Conservation (phyloP, 805 yeast species). For the Candida michaelii region DNA sequence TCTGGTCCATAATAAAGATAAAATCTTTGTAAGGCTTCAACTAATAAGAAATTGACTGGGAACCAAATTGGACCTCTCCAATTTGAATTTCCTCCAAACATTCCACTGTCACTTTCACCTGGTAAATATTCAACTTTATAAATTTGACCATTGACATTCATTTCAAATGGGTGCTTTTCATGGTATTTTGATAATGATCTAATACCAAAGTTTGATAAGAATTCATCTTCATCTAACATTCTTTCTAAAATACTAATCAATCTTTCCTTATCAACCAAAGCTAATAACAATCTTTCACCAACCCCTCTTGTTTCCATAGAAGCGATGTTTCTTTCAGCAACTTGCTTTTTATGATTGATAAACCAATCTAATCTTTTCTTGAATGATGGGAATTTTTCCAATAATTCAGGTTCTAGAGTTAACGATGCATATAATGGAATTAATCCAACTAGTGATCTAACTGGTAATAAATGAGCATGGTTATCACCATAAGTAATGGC, state of each 20-base stretch:
- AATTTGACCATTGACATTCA: conserved; percentile 76
- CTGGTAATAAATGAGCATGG: conserved; percentile 68
- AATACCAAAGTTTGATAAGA: conserved; percentile 80
- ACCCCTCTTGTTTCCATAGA: conserved; percentile 78
- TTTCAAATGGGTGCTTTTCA: conserved; percentile 77
- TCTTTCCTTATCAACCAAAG: conserved; percentile 80
- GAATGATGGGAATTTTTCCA: conserved; percentile 77
- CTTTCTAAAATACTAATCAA: conserved; percentile 69
- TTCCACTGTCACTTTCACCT: conserved; percentile 88
- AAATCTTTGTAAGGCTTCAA: conserved; percentile 85
- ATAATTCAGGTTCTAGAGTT: conserved; percentile 81
- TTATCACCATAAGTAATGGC: conserved; percentile 81
- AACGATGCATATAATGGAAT: conserved; percentile 88
- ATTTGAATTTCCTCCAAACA: conserved; percentile 95
- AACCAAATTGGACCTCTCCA: conserved; percentile 99
- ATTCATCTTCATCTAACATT: conserved; percentile 75
- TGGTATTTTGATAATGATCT: conserved; percentile 87
- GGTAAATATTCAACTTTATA: conserved; percentile 75
- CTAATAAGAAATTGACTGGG: conserved; percentile 82
- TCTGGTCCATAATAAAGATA: conserved; percentile 85
- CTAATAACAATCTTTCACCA: conserved; percentile 75
- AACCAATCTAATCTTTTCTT: conserved; percentile 85
- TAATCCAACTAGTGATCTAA: conserved; percentile 85
- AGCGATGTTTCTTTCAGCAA: conserved; percentile 82
- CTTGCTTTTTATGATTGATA: conserved; percentile 61